phyloP scores from a whole-genome alignment of 768 basidiomycete species.

The Boletus rufocinnamomeus region DNA sequence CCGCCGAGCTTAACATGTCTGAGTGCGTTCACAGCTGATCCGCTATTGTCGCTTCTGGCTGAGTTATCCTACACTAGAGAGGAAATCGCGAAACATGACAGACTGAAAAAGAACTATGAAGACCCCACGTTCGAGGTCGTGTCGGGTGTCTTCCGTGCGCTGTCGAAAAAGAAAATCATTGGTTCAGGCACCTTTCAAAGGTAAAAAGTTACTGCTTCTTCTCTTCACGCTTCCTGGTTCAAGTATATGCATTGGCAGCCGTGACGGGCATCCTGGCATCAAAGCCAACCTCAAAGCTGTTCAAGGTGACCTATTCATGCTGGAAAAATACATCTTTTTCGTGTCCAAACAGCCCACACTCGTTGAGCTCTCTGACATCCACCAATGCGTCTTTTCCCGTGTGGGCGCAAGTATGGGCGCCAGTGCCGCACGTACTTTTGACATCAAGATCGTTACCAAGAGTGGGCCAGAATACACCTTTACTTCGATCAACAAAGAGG shows the following conservation, averaged over 20 bases:
- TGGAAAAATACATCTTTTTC: conserved; percentile 98
- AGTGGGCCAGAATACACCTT: conserved; percentile 85
- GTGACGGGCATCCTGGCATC: conserved; percentile 89
- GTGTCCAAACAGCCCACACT: conserved; percentile 94
- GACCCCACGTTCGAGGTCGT: conserved; percentile 95
- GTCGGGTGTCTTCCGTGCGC: conserved; percentile 87
- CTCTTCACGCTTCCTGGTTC: neutral
- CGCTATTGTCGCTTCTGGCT: neutral
- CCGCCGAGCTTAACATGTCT: conserved; percentile 88
- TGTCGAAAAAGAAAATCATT: conserved; percentile 89
- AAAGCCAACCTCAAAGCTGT: conserved; percentile 97
- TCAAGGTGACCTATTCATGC: conserved; percentile 95
- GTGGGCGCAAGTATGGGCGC: conserved; percentile 84
- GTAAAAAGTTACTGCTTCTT: conserved; percentile 39
- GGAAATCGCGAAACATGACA: conserved; percentile 75
- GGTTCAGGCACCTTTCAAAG: conserved; percentile 85
- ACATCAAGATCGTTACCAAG: conserved; percentile 87
- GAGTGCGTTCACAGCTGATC: conserved; percentile 58
- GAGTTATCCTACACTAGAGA: conserved; percentile 48
- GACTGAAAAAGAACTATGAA: conserved; percentile 91
- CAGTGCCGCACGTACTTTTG: conserved; percentile 89
- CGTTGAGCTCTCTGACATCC: conserved; percentile 87
- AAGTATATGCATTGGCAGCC: conserved; percentile 45
- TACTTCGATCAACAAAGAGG: conserved; percentile 94
- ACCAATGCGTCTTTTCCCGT: conserved; percentile 89